A percentile compares a stretch with the other conserved stretches of the same genome.
Conservation (phyloP, 2,329 filamentous ascomycete genomes). For the Aspergillus neoniger region DNA sequence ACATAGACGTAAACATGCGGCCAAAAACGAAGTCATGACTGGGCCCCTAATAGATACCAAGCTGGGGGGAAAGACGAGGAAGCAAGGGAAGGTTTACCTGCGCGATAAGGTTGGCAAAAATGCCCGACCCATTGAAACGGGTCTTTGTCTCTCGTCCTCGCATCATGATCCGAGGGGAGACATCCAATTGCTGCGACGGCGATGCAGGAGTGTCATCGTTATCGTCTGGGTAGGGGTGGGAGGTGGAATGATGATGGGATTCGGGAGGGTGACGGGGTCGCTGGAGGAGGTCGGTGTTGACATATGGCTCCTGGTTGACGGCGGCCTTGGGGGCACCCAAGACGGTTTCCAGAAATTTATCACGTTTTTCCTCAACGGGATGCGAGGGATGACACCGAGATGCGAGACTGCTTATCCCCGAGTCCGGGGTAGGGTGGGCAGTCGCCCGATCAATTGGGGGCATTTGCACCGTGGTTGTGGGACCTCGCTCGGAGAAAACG, state of each 20-base stretch:
- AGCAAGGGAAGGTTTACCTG: constrained; percentile 31
- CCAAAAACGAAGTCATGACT: not conserved
- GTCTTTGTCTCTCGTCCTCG: constrained; percentile 43
- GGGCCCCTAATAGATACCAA: not conserved
- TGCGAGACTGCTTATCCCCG: constrained; percentile 31
- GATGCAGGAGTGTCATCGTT: constrained; percentile 28
- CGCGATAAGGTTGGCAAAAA: constrained; percentile 41
- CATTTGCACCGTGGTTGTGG: constrained; percentile 21
- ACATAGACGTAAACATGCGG: constrained; percentile 14
- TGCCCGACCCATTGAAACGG: constrained; percentile 45
- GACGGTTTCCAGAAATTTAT: constrained; percentile 38
- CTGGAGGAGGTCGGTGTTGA: constrained; percentile 31
- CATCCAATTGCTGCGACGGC: constrained; percentile 35
- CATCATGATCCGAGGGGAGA: constrained; percentile 39
- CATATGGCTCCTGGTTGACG: constrained; percentile 35
- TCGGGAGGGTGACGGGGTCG: constrained; percentile 24
- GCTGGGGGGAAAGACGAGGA: not conserved
- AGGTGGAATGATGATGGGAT: constrained; percentile 13
- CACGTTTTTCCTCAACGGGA: constrained; percentile 28
- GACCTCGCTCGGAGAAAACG: constrained; percentile 27
- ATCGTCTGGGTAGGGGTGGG: constrained; percentile 13
- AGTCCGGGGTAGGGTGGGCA: constrained; percentile 32
- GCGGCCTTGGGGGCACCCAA: constrained; percentile 37
- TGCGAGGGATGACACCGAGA: constrained; percentile 28
- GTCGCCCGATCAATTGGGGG: constrained; percentile 25